Evolutionary conservation across 2,329 filamentous ascomycete species (phyloP), one percentile per base, ranked within the genome.

Genomic region (Sporothrix pallida): DNA sequence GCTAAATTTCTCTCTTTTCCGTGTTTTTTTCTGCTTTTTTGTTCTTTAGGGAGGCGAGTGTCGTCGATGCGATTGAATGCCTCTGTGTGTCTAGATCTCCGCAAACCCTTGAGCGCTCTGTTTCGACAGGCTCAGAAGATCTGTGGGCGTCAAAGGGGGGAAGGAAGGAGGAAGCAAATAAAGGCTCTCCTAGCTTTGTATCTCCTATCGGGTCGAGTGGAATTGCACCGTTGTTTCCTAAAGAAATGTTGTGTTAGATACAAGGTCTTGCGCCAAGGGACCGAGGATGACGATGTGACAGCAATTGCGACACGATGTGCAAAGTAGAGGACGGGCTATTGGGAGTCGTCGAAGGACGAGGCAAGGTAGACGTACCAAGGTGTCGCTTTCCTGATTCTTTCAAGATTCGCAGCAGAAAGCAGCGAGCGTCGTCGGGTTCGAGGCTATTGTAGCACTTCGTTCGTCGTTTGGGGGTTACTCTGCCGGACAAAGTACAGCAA

Each of bases 51-150:
- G 72, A 56, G 71, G 26, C 62, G 46, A 20, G 67, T 52, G 23
- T 60, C 65, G 73, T 60, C 58, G 68, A 60, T 71, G 26, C 48
- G 74, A 72, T 46, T 37, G 31, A 42, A 70, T 72, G 72, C 73
- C 73, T 75, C 50, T 72, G 37, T 17, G 63, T 46, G 60, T 62
- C 58, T 42, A 65, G 76, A 70, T 77, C 75, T 77, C 76, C 76
- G 74, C 76, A 77, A 76, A 77, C 72, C 76, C 60, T 73, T 73
- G 75, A 77, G 76, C 76, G 37, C 60, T 73, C 46, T 67, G 31
- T 56, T 37, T 58, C n/a, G 52, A 42, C 23, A 31, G 73, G 75
- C 75, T 76, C 75, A 37, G 70, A 72, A 70, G 76, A 75, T 75
- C 63, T 77, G 76, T 74, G 76, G 76, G 73, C 76, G 75, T 74